A percentile compares a stretch with the other conserved stretches of the same genome.
phyloP scores from a whole-genome alignment of 768 basidiomycete species.

The Phylloporus arenicola region DNA sequence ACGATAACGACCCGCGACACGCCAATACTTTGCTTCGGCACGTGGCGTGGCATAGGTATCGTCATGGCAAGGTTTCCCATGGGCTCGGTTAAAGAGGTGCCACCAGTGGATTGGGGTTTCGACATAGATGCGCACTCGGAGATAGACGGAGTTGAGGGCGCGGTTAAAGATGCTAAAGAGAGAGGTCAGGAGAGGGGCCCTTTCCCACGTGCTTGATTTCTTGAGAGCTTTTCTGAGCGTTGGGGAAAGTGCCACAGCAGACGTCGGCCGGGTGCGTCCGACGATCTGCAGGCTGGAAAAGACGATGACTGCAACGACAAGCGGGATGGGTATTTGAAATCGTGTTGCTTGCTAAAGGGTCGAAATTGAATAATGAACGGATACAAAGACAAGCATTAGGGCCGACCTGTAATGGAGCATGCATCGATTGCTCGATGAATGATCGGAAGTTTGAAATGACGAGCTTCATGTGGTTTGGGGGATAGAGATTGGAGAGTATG shows the following conservation, averaged over 20 bases:
- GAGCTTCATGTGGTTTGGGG: background rate
- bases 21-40: slow-evolving; percentile 31
- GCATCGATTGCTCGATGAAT: slow-evolving; percentile 8
- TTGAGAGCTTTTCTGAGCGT: slow-evolving; percentile 5
- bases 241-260: background rate
- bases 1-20: slow-evolving; percentile 22
- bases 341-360: slow-evolving; percentile 1
- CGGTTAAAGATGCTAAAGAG: slow-evolving; percentile 11
- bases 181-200: background rate
- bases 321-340: slow-evolving; percentile 1
- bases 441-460: slow-evolving; percentile 1
- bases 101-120: slow-evolving; percentile 8
- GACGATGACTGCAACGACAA: slow-evolving; percentile 8
- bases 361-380: background rate
- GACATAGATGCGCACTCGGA: slow-evolving; percentile 12
- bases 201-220: background rate
- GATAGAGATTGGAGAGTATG: background rate
- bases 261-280: background rate
- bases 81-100: background rate
- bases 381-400: background rate
- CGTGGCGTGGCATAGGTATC: slow-evolving; percentile 18
- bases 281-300: slow-evolving; percentile 9
- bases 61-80: background rate
- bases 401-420: slow-evolving; percentile 9
- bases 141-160: slow-evolving; percentile 13